Percentiles rank a stretch among this genome's conserved stretches.
Evolutionary conservation across 1,139 yeast genomes (phyloP).

Genomic region (Yamadazyma spencermartinsiae): DNA sequence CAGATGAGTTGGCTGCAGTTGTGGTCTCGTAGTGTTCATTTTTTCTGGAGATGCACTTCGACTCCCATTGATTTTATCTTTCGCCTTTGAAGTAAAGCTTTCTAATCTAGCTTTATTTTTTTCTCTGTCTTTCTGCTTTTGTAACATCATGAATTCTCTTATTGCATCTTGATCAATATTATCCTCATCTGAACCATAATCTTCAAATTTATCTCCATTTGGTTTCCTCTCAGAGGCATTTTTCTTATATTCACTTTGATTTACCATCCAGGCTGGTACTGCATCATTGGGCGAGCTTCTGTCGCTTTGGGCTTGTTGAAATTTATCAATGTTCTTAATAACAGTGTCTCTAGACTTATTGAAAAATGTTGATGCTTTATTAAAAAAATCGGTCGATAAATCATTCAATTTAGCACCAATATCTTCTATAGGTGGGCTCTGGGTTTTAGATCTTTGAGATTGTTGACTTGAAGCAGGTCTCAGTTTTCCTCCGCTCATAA

Average conservation of each 20-base stretch:
- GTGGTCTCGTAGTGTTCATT: constrained; percentile 4
- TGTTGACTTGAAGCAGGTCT: constrained; percentile 15
- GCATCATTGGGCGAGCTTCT: constrained; percentile 30
- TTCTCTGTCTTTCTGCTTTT: constrained; percentile 41
- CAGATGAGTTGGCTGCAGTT: constrained; percentile 5
- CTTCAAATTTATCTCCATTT: constrained; percentile 35
- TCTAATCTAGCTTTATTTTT: constrained; percentile 29
- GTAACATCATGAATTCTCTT: constrained; percentile 38
- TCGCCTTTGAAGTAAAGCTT: constrained; percentile 20
- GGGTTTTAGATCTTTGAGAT: constrained; percentile 4
- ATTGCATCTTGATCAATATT: constrained; percentile 47
- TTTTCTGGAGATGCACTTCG: constrained; percentile 9
- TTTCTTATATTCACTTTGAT: constrained; percentile 50
- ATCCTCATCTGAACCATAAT: constrained; percentile 47
- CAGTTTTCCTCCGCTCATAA: constrained; percentile 48
- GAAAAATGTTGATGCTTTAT: constrained; percentile 62
- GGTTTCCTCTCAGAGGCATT: constrained; percentile 38
- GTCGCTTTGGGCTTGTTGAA: constrained; percentile 35
- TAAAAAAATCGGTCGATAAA: constrained; percentile 60
- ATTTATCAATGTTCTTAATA: constrained; percentile 64
- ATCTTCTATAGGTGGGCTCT: constrained; percentile 14
- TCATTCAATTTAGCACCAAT: constrained; percentile 48
- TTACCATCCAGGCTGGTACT: constrained; percentile 80
- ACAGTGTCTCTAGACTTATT: constrained; percentile 63
- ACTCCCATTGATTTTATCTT: constrained; percentile 17